Evolutionary conservation across 2,329 filamentous ascomycete species (phyloP).

Genomic region (Bipolaris bicolor): DNA sequence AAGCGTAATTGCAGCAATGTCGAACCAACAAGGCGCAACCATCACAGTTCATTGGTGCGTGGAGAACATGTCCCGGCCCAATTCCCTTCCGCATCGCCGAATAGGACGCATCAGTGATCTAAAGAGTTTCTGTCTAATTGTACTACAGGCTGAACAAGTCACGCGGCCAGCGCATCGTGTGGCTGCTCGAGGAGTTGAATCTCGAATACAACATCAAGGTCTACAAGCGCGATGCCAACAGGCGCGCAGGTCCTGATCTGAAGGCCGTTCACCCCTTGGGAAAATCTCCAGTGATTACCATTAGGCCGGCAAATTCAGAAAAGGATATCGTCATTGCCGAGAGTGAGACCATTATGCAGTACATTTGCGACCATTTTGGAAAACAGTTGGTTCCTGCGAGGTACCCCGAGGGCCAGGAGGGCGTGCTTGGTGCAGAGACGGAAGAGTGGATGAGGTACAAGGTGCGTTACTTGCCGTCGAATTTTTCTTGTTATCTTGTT

Average conservation of each 20-base stretch:
- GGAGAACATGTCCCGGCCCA: not conserved
- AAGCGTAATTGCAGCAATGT: slow-evolving; percentile 11
- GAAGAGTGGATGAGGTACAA: slow-evolving; percentile 66
- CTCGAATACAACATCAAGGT: slow-evolving; percentile 80
- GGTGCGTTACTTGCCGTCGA: slow-evolving; percentile 23
- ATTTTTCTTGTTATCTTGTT: not conserved
- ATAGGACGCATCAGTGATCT: too few relatives aligned
- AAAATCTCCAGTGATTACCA: slow-evolving; percentile 79
- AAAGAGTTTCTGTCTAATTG: not conserved
- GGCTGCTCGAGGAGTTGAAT: slow-evolving; percentile 83
- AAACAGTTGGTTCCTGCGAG: slow-evolving; percentile 58
- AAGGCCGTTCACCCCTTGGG: slow-evolving; percentile 82
- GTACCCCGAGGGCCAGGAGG: slow-evolving; percentile 61
- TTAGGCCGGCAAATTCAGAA: slow-evolving; percentile 58
- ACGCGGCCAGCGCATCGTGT: slow-evolving; percentile 80
- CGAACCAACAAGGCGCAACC: slow-evolving; percentile 42
- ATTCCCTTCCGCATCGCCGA: not conserved
- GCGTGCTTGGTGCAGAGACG: slow-evolving; percentile 62
- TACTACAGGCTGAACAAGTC: slow-evolving; percentile 76
- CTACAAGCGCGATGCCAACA: slow-evolving; percentile 71
- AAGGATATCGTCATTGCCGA: slow-evolving; percentile 74
- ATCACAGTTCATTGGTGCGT: slow-evolving; percentile 47
- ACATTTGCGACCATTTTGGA: slow-evolving; percentile 73
- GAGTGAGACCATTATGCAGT: slow-evolving; percentile 80
- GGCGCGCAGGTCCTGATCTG: slow-evolving; percentile 76